Base-by-base conservation (phyloP, 208 protist species). In the Wallacemonas rigidus region DNA sequence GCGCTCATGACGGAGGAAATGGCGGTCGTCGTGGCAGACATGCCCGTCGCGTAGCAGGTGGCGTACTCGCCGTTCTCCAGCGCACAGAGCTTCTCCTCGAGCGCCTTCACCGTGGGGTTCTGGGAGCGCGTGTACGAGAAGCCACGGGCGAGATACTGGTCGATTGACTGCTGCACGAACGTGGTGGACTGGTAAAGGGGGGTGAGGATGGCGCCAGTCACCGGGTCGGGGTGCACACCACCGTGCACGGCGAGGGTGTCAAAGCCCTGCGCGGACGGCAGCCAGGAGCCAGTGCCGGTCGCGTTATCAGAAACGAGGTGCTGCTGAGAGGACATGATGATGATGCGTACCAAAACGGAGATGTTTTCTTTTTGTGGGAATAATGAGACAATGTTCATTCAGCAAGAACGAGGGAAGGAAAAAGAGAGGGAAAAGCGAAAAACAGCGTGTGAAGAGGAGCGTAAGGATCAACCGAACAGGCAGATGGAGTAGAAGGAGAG, bases 91-190 rank as follows among this genome's bases (percentile, higher is more conserved):
- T 89, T 91, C 71, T 91, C 73, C 80, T 99, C 96, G 65, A 98
- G 94, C 47, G 84, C 88, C 3, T 75, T 70, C 50, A 97, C 83
- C 9, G 97, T 99, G n/a, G 98, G 98, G 86, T 99, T 99, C 64
- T 84, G 82, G 26, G 83, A 90, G 72, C 97, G 89, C 43, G 90
- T 89, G 76, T 99, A 99, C 75, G 93, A 95, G 83, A 93, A 98
- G 38, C 90, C 90, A 53, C 90, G 90, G 2, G 44, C 56, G 69
- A 84, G 76, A 77, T 97, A 97, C 74, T 87, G 73, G 53, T 91
- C 86, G 62, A 95, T 94, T 17, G 90, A 95, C 79, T 91, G 82
- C 82, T 98, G 92, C 43, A 96, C 90, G 78, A 95, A 98, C 7
- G 92, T 97, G 5, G 94, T 95, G 56, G 79, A 83, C 72, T 94